These are phyloP conservation scores for Coniochaeta hoffmannii DNA, from an alignment of 2,329 filamentous ascomycete genomes.

Conservation along the genomic window DNA sequence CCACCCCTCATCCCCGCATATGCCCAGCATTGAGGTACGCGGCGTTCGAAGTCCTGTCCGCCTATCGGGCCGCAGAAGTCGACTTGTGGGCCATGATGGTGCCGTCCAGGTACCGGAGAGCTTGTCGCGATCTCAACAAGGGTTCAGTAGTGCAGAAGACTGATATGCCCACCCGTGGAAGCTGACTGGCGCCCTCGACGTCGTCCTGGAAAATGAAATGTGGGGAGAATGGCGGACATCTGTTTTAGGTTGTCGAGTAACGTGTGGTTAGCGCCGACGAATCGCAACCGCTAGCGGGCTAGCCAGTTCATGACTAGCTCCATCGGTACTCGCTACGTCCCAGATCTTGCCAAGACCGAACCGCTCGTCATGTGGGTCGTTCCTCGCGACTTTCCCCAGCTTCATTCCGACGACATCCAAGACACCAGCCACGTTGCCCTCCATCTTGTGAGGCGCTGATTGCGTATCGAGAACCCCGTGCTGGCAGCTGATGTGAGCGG, in stretches of 20 bases:
- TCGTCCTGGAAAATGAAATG: conserved; percentile 4
- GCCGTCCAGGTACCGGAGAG: neutral
- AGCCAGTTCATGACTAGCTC: neutral
- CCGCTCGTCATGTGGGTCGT: neutral
- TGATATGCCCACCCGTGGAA: neutral
- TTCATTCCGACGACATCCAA: neutral
- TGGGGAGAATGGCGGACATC: neutral
- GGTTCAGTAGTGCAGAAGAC: neutral
- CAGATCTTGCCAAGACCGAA: neutral
- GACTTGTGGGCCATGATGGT: neutral
- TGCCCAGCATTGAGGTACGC: neutral
- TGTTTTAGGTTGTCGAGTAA: neutral
- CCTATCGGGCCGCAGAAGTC: neutral
- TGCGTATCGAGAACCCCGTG: neutral
- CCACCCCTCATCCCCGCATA: neutral
- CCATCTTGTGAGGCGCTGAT: neutral
- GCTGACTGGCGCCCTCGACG: conserved; percentile 1
- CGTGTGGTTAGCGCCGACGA: neutral
- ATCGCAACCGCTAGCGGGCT: neutral
- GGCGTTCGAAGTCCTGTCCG: neutral
- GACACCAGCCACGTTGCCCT: neutral
- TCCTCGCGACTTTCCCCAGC: neutral
- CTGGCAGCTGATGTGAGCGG: neutral
- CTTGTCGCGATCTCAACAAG: neutral
- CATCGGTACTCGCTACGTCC: neutral